Evolutionary conservation across 2,329 filamentous ascomycete genomes (phyloP).

Genomic region (Sphaerostilbella broomeana): DNA sequence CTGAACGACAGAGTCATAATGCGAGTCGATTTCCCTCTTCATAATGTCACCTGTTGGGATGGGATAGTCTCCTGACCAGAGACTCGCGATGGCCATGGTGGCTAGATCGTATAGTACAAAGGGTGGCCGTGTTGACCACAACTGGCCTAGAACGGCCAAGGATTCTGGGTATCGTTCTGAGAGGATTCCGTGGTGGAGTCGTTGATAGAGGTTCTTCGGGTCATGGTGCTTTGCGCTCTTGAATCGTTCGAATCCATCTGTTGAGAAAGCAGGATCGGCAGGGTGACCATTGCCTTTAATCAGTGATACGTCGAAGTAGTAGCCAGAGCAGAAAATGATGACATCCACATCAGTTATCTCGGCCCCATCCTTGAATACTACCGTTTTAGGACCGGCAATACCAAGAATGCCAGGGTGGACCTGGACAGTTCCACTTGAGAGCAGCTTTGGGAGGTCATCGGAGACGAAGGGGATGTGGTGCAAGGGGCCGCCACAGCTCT

Average conservation of each 20-base stretch:
- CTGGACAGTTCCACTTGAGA: slow-evolving; percentile 22
- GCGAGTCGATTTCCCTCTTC: slow-evolving; percentile 22
- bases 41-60: slow-evolving; percentile 19
- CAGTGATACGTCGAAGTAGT: slow-evolving; percentile 24
- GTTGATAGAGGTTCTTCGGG: slow-evolving; percentile 20
- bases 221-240: slow-evolving; percentile 18
- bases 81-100: slow-evolving; percentile 24
- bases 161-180: slow-evolving; percentile 28
- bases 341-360: slow-evolving; percentile 27
- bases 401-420: slow-evolving; percentile 23
- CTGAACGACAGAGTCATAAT: slow-evolving; percentile 20
- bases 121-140: slow-evolving; percentile 20
- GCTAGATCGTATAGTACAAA: slow-evolving; percentile 25
- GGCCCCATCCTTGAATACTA: slow-evolving; percentile 24
- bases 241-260: slow-evolving; percentile 21
- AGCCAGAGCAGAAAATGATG: slow-evolving; percentile 29
- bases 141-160: slow-evolving; percentile 24
- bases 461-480: slow-evolving; percentile 25
- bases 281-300: slow-evolving; percentile 24
- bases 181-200: slow-evolving; percentile 25
- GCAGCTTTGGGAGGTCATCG: slow-evolving; percentile 22
- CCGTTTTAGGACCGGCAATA: slow-evolving; percentile 23
- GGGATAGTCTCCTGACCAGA: slow-evolving; percentile 23
- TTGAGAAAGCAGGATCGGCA: slow-evolving; percentile 20
- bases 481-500: slow-evolving; percentile 9